A percentile compares a stretch with the other conserved stretches of the same genome.
Evolutionary conservation across 176 grass and related monocot genomes (phyloP).

Genomic region (Hordeum marinum): DNA sequence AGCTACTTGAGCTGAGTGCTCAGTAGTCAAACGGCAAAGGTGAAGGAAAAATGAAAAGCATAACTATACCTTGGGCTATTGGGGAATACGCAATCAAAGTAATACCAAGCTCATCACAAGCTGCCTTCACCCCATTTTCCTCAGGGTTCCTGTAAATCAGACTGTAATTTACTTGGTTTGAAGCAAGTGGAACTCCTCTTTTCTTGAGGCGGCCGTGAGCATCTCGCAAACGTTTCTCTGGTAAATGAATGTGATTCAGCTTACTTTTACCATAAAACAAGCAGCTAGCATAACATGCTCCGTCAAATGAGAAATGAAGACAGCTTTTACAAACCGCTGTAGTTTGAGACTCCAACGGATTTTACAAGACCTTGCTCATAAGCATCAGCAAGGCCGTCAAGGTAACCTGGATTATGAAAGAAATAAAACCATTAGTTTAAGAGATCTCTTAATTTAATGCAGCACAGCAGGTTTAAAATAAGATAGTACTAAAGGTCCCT

Average conservation of each 20-base stretch:
- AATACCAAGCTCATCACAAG: constrained; percentile 74
- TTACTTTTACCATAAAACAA: neutral
- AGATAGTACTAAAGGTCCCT: neutral
- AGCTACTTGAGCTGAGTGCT: neutral
- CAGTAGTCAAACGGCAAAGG: neutral
- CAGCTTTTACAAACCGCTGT: constrained; percentile 46
- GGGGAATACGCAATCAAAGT: constrained; percentile 80
- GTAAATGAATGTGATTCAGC: neutral
- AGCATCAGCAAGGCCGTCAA: constrained; percentile 89
- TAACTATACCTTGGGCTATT: constrained; percentile 60
- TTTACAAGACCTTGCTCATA: constrained; percentile 93
- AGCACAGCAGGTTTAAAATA: neutral
- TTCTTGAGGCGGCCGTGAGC: constrained; percentile 28
- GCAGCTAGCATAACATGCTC: neutral
- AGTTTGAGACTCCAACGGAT: constrained; percentile 92
- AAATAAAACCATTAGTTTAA: constrained; percentile 3
- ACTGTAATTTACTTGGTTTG: constrained; percentile 87
- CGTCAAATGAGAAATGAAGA: neutral
- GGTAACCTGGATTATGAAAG: constrained; percentile 56
- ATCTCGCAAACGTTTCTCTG: constrained; percentile 13
- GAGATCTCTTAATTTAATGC: too few species aligned
- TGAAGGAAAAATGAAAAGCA: neutral
- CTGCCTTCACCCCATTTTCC: constrained; percentile 64
- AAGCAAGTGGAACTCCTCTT: constrained; percentile 47
- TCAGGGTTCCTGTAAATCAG: constrained; percentile 66